These are phyloP conservation scores for Beauveria brongniartii DNA, from an alignment of 2,329 filamentous ascomycete genomes.

Conservation along the genomic window DNA sequence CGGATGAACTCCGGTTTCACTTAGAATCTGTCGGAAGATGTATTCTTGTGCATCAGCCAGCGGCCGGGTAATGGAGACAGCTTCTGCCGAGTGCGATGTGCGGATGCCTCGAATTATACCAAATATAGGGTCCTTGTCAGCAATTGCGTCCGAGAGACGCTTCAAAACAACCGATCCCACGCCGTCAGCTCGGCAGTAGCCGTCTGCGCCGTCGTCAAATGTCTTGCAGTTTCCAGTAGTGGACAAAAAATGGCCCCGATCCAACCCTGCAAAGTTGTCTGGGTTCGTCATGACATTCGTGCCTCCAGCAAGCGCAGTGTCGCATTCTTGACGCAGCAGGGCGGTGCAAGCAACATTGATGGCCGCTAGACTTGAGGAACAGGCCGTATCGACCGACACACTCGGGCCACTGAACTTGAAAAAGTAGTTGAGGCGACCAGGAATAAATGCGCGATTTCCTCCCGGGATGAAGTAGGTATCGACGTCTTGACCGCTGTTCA, in stretches of 20 bases:
- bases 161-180: constrained; percentile 42
- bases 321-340: constrained; percentile 54
- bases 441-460: constrained; percentile 30
- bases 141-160: constrained; percentile 34
- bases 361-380: constrained; percentile 65
- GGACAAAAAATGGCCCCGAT: constrained; percentile 58
- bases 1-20: constrained; percentile 47
- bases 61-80: constrained; percentile 64
- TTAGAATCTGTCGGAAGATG: constrained; percentile 50
- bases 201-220: constrained; percentile 51
- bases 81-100: constrained; percentile 65
- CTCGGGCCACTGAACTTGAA: constrained; percentile 70
- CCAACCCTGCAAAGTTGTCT: constrained; percentile 56
- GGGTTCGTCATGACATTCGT: constrained; percentile 59
- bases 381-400: constrained; percentile 69
- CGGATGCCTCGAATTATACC: constrained; percentile 54
- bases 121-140: constrained; percentile 58
- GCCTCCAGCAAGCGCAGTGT: constrained; percentile 56
- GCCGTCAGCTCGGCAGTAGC: constrained; percentile 46
- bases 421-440: constrained; percentile 65
- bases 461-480: constrained; percentile 47
- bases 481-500: constrained; percentile 59
- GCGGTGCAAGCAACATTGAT: constrained; percentile 40
- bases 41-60: constrained; percentile 54
- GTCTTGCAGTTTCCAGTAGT: constrained; percentile 33